These are phyloP conservation scores for Apiotrichum laibachii DNA, from an alignment of 1,284 basidiomycete genomes.

Conservation along the genomic window DNA sequence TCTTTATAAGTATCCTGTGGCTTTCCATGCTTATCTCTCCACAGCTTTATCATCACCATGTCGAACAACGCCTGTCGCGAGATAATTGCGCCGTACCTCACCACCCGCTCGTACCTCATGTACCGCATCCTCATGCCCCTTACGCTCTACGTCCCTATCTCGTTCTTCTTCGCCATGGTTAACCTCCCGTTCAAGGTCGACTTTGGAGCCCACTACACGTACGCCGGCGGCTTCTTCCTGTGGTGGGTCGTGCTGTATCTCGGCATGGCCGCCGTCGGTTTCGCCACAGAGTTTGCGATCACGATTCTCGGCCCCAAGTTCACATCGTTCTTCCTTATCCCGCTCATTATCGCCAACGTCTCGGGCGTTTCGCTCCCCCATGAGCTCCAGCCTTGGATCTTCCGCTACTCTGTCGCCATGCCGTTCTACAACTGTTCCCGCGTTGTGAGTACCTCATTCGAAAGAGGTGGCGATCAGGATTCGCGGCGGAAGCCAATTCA, in stretches of 20 bases:
- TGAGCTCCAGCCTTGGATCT: slow-evolving; percentile 65
- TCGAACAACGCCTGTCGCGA: slow-evolving; percentile 53
- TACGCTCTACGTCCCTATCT: slow-evolving; percentile 61
- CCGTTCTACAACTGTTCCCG: slow-evolving; percentile 69
- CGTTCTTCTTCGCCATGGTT: slow-evolving; percentile 65
- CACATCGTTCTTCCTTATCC: slow-evolving; percentile 46
- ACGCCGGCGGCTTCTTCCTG: slow-evolving; percentile 63
- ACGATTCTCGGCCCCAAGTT: slow-evolving; percentile 48
- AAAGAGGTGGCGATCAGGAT: no score
- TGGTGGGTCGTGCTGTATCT: slow-evolving; percentile 72
- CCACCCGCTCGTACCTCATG: slow-evolving; percentile 57
- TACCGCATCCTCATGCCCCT: slow-evolving; percentile 61
- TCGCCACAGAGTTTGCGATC: slow-evolving; percentile 60
- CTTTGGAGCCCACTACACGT: slow-evolving; percentile 49
- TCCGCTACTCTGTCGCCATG: slow-evolving; percentile 57
- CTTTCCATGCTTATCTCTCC: no score
- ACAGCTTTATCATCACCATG: slow-evolving; percentile 52
- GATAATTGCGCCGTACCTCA: slow-evolving; percentile 55
- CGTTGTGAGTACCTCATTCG: not conserved
- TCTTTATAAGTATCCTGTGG: no score
- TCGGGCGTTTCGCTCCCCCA: slow-evolving; percentile 63
- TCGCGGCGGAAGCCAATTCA: no score
- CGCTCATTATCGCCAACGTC: slow-evolving; percentile 65
- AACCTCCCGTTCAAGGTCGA: slow-evolving; percentile 62
- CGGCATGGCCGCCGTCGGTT: slow-evolving; percentile 47